Conservation (phyloP, 495 filamentous ascomycete genomes). For the Daldinia grandis region DNA sequence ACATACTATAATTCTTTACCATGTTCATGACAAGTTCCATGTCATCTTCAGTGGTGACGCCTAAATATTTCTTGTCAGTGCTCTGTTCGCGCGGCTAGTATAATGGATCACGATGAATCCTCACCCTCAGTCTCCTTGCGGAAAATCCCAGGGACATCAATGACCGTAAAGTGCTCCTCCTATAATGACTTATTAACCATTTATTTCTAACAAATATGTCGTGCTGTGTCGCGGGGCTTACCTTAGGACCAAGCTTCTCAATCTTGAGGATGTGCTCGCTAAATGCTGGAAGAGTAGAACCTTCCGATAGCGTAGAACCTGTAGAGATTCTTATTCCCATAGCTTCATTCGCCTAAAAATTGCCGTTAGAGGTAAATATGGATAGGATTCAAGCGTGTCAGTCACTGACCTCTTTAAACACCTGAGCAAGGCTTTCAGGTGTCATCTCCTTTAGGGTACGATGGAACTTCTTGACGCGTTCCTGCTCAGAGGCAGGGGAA, state of each 20-base stretch:
- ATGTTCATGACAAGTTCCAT: conserved; percentile 61
- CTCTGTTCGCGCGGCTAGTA: not conserved
- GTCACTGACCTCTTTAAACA: conserved; percentile 45
- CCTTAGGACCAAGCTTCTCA: conserved; percentile 64
- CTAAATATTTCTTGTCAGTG: conserved; percentile 16
- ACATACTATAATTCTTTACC: conserved; percentile 63
- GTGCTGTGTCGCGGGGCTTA: conserved; percentile 5
- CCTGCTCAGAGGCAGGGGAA: conserved; percentile 19
- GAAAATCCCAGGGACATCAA: conserved; percentile 72
- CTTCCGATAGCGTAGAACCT: conserved; percentile 23
- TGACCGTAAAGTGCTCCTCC: conserved; percentile 64
- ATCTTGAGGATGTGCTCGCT: conserved; percentile 66
- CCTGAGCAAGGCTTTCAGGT: conserved; percentile 32
- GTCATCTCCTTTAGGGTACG: conserved; percentile 37
- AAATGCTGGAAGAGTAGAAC: conserved; percentile 52
- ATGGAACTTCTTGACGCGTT: conserved; percentile 34
- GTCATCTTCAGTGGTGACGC: conserved; percentile 55
- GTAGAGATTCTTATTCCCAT: conserved; percentile 54
- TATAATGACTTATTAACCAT: conserved; percentile 3
- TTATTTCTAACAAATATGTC: not conserved
- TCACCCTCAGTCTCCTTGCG: conserved; percentile 57
- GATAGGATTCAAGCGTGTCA: not conserved
- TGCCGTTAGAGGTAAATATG: conserved; percentile 12
- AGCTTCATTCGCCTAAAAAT: conserved; percentile 49
- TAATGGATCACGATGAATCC: not conserved